Conservation (phyloP, 2,329 filamentous ascomycete species). For the Bipolaris sorokiniana region DNA sequence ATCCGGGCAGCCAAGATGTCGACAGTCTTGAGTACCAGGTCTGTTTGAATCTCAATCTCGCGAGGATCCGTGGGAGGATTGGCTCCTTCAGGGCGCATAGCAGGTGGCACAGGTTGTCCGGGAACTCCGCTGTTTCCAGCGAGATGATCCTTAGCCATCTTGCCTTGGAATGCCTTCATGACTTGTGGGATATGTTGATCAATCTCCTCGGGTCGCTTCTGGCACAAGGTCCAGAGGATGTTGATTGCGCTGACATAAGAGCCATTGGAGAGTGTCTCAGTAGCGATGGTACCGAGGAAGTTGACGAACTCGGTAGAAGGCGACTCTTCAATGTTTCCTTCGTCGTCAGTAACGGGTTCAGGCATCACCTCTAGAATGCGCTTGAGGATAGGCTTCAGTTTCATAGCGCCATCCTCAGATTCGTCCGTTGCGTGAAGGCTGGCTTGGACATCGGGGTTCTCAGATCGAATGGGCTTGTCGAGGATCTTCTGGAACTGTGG, state of each 20-base stretch:
- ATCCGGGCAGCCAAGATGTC: constrained; percentile 91
- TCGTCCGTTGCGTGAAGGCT: constrained; percentile 79
- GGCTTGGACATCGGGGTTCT: constrained; percentile 91
- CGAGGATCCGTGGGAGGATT: constrained; percentile 70
- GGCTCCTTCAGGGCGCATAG: constrained; percentile 61
- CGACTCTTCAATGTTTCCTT: constrained; percentile 74
- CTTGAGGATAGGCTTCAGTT: constrained; percentile 75
- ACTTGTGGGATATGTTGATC: constrained; percentile 86
- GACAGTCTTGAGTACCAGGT: constrained; percentile 92
- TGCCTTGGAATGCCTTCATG: constrained; percentile 92
- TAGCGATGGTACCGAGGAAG: constrained; percentile 83
- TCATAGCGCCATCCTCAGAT: constrained; percentile 65
- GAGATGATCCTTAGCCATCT: constrained; percentile 92
- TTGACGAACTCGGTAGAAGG: constrained; percentile 86
- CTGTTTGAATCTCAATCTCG: constrained; percentile 86
- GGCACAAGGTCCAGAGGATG: constrained; percentile 87
- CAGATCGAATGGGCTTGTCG: constrained; percentile 86
- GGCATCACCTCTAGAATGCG: constrained; percentile 89
- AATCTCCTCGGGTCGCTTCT: constrained; percentile 82
- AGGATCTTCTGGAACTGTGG: constrained; percentile 82
- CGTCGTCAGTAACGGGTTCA: constrained; percentile 80
- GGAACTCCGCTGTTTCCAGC: constrained; percentile 61
- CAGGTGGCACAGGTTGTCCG: constrained; percentile 39
- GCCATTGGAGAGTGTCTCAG: constrained; percentile 79
- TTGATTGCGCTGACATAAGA: constrained; percentile 91